Base-by-base conservation (phyloP, 371 early-diverging fungal genomes). In the Apophysomyces variabilis region DNA sequence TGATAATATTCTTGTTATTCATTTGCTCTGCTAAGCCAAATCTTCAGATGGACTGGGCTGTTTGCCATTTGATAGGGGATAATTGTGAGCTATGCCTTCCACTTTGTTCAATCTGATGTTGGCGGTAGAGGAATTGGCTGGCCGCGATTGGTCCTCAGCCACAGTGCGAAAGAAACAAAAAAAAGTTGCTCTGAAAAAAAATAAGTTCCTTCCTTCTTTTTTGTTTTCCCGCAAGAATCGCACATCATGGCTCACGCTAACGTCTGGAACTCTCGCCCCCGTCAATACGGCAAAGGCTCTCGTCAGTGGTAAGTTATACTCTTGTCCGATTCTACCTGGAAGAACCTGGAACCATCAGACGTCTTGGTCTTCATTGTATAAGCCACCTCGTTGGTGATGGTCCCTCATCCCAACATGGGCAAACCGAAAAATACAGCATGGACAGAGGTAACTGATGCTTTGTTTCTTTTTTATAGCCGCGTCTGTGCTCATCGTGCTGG, bases 401-500 rank as follows among this genome's bases (percentile, higher is more conserved):
- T 26, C 32, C 32, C 32, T 26, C 32, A 26, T 26, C 3, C 32
- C 32, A 26, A 26, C 32, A 37, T 38, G 32, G 37, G 11, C 37
- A 58, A 58, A n/a, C n/a, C 13, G 7, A 32, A 6, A 57, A 32
- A 9, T 58, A 4, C 11, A 11, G 4, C n/a, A 18, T 8, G 7
- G 7, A 56, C 37, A 54, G 57, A 58, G 32, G 21, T 35, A 32
- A 57, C 36, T 37, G 13, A 35, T 36, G 16, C 2, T 38, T 41
- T 32, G 44, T 57, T 35, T 61, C 45, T 57, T 26, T 69, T 16
- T 38, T 8, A 63, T 76, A 93, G 95, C 91, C 95, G 98, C 73
- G 95, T 96, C 78, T 96, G 95, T 87, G 89, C 94, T 66, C 97
- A 98, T 92, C 95, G 90, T 75, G 95, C 96, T 72, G 99, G 99